Conservation (phyloP, 2,329 filamentous ascomycete species). For the Nemania bipapillata region DNA sequence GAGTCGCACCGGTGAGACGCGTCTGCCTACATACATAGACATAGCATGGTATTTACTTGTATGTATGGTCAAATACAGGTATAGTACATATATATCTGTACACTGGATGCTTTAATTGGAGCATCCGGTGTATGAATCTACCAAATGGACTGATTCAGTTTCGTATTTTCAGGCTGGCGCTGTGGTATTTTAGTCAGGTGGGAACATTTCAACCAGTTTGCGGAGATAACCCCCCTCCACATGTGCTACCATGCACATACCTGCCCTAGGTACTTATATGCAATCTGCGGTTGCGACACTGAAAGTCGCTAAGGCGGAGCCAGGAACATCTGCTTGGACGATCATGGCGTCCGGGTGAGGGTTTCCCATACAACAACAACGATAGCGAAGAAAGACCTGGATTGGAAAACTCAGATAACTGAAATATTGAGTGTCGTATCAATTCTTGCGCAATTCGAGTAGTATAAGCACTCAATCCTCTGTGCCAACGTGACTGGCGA, state of each 20-base stretch:
- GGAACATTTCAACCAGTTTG: conserved; percentile 22
- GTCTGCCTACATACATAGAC: background rate
- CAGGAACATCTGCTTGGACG: background rate
- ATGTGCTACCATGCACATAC: conserved; percentile 32
- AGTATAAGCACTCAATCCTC: too few relatives aligned
- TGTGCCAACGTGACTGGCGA: too few relatives aligned
- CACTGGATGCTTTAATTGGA: background rate
- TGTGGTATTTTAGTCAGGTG: conserved; percentile 23
- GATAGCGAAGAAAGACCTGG: too few relatives aligned
- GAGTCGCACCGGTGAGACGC: background rate
- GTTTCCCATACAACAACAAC: too few relatives aligned
- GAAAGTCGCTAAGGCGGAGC: background rate
- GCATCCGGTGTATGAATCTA: too few relatives aligned
- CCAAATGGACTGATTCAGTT: background rate
- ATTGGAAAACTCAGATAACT: too few relatives aligned
- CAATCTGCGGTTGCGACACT: background rate
- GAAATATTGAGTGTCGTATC: too few relatives aligned
- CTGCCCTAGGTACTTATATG: too few relatives aligned
- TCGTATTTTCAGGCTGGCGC: background rate
- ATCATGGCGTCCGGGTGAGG: background rate
- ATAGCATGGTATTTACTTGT: too few relatives aligned
- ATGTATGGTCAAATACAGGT: too few relatives aligned
- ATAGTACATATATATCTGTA: background rate
- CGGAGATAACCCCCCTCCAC: conserved; percentile 35
- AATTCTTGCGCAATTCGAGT: too few relatives aligned